These are phyloP conservation scores for Neospora caninum DNA, from an alignment of 169 alveolate genomes.

Conservation along the genomic window DNA sequence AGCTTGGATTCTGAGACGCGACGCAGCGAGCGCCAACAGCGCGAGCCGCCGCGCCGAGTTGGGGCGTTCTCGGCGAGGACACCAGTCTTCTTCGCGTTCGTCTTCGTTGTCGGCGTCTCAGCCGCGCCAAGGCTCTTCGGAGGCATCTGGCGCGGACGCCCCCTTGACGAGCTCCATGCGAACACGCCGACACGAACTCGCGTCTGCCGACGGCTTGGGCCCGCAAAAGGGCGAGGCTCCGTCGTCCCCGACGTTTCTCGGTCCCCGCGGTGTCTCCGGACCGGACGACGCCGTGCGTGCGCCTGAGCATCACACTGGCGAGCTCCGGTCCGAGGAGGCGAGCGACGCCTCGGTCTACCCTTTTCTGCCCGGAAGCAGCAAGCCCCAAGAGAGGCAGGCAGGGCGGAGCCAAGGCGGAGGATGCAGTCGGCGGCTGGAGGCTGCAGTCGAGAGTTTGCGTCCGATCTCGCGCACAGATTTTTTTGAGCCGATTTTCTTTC, in stretches of 20 bases:
- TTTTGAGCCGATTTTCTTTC: not conserved
- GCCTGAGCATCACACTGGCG: no score
- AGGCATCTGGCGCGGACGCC: no score
- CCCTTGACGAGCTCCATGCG: not conserved
- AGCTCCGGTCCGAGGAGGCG: no score
- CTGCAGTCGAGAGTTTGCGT: not conserved
- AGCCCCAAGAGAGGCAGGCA: no score
- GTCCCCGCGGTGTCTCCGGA: no score
- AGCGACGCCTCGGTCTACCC: no score
- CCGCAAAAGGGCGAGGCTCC: no score
- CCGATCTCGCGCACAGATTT: not conserved
- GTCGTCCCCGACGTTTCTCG: no score
- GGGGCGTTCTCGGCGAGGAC: not conserved
- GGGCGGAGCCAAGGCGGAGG: not conserved
- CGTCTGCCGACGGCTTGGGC: no score
- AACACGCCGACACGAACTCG: not conserved
- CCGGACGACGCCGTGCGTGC: no score
- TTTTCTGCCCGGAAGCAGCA: no score
- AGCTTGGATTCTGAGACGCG: not conserved
- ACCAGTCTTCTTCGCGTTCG: not conserved
- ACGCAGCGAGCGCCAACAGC: not conserved
- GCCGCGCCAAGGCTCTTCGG: not conserved
- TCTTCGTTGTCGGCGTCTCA: not conserved
- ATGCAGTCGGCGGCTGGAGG: not conserved
- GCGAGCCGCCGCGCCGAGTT: not conserved